Evolutionary conservation across 129 eudicot species (phyloP).

Genomic region (Flaveria brownii): DNA sequence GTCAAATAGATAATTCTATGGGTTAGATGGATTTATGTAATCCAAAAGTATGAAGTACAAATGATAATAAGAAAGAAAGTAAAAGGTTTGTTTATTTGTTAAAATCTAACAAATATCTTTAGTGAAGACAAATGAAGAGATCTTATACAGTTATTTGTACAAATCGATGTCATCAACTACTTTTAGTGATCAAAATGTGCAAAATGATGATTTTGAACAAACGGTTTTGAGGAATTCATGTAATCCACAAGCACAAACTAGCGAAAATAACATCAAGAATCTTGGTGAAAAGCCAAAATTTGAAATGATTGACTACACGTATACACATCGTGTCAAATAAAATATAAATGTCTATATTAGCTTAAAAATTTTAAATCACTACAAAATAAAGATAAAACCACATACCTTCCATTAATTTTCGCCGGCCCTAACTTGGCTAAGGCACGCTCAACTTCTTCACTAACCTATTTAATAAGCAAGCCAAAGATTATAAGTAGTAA

Average conservation of each 20-base stretch:
- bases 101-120: not conserved
- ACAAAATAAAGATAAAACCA: not conserved
- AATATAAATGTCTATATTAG: not conserved
- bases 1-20: not conserved
- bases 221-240: not conserved
- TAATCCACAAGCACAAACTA: conserved; percentile 15
- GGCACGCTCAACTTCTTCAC: conserved; percentile 99
- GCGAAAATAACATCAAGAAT: not conserved
- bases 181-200: not conserved
- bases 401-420: conserved; percentile 72
- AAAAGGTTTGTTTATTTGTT: not conserved
- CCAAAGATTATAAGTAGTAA: conserved; percentile 18
- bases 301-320: not conserved
- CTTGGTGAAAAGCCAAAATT: not conserved
- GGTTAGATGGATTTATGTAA: not conserved
- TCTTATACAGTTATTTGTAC: not conserved
- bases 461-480: conserved; percentile 58
- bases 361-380: not conserved
- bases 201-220: conserved; percentile 1
- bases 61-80: not conserved
- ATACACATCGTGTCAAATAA: not conserved
- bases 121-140: not conserved
- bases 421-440: conserved; percentile 81
- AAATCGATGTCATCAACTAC: not conserved
- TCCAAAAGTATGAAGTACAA: conserved; percentile 13